phyloP scores from a whole-genome alignment of 1,284 basidiomycete species.

The Apiotrichum domesticum region DNA sequence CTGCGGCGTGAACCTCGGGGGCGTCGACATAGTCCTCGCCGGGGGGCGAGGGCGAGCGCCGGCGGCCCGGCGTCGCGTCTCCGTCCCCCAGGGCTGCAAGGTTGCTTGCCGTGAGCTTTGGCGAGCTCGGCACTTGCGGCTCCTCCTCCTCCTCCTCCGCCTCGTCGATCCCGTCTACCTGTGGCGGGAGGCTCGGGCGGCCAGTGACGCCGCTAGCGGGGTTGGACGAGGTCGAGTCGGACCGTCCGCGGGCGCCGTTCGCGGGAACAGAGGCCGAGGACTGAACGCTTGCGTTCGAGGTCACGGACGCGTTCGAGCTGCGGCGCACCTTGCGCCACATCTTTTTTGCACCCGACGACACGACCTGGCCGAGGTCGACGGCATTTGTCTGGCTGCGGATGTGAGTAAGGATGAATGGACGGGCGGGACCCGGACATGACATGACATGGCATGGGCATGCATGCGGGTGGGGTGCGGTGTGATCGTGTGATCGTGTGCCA shows the following conservation, averaged over 20 bases:
- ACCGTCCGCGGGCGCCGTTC: not conserved
- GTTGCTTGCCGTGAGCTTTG: not conserved
- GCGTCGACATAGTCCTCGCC: not conserved
- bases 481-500: too few relatives aligned
- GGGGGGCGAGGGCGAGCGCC: constrained; percentile 9
- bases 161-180: constrained; percentile 7
- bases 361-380: constrained; percentile 38
- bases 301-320: constrained; percentile 11
- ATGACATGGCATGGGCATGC: too few relatives aligned
- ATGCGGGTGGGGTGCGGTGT: too few relatives aligned
- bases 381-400: constrained; percentile 16
- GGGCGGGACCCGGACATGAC: too few relatives aligned
- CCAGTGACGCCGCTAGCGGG: not conserved
- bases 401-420: too few relatives aligned
- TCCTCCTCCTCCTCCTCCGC: constrained; percentile 13
- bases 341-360: constrained; percentile 33
- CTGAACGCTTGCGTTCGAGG: constrained; percentile 2
- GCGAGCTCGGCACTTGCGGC: not conserved
- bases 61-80: constrained; percentile 14
- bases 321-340: constrained; percentile 39
- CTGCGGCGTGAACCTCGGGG: not conserved
- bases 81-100: not conserved
- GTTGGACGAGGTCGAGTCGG: constrained; percentile 1
- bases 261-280: not conserved
- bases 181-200: not conserved